Conservation (phyloP, 345 rosid species). For the Arabis alpina region DNA sequence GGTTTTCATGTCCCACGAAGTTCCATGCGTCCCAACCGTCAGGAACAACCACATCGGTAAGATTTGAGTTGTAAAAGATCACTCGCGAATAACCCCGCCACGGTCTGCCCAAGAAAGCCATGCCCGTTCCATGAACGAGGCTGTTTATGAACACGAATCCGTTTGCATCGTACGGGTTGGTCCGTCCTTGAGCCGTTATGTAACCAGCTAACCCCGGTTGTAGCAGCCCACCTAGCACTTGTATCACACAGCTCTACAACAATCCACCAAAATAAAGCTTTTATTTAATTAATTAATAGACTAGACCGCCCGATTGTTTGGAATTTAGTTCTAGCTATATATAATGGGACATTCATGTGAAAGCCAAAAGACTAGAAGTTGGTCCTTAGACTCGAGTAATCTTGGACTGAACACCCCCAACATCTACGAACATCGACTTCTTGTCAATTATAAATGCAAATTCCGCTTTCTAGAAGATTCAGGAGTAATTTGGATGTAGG, state of each 20-base stretch:
- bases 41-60: slow-evolving; percentile 43
- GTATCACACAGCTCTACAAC: slow-evolving; percentile 54
- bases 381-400: no score
- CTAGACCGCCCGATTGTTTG: no score
- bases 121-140: slow-evolving; percentile 40
- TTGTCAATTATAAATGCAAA: no score
- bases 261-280: not conserved
- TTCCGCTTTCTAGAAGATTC: no score
- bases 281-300: not conserved
- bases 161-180: slow-evolving; percentile 35
- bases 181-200: slow-evolving; percentile 62
- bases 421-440: not conserved
- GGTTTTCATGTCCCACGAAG: slow-evolving; percentile 37
- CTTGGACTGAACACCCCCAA: not conserved
- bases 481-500: no score
- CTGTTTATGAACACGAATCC: slow-evolving; percentile 59
- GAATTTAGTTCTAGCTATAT: no score
- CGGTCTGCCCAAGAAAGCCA: slow-evolving; percentile 56
- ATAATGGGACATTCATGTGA: no score
- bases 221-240: slow-evolving; percentile 48
- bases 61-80: slow-evolving; percentile 40
- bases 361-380: not conserved
- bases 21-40: slow-evolving; percentile 59
- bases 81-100: slow-evolving; percentile 62
- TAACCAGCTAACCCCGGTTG: slow-evolving; percentile 42